Evolutionary conservation across 352 stramenopile genomes (phyloP), one percentile per base, ranked within the genome.

Genomic region (Phytophthora ohioensis): DNA sequence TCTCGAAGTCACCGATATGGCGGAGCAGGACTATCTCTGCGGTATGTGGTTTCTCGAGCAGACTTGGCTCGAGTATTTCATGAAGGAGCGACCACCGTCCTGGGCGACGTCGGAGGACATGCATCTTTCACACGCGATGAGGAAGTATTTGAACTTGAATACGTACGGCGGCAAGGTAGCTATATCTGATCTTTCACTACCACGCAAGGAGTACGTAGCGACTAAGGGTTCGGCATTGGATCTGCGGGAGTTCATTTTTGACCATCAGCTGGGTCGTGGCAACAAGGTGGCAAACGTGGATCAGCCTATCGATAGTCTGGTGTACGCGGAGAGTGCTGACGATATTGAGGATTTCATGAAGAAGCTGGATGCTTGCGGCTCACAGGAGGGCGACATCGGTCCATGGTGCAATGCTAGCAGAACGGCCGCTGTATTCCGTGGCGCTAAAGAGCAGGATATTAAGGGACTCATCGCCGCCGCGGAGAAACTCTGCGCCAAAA

Each of bases 41-140:
- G 82, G 82, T 3, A 90, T 90, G 82, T 90, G 82, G 82, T 88
- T 88, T 41, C 38, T 90, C 3, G 68, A 90, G 55, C 80, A 90
- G 47, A 77, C 69, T 4, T 90, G 80, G 82, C 78, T 90, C 35
- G 82, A 90, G 60, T 87, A 87, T 54, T 90, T 90, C 56, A 73
- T 80, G 38, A 87, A 87, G 41, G 82, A 91, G 54, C 78, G 79
- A 3, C 59, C 65, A 17, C 80, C 82, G 30, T 81, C 75, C 10
- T 88, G 80, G 78, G 65, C 66, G 13, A 88, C 80, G 3, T 74
- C 80, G 1, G 80, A 91, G 27, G 79, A 91, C 46, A 91, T 88
- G 80, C 82, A 91, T 36, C 58, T 88, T 11, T 88, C 79, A 9
- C 80, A 91, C 21, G 79, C 87, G 4, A 79, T 88, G 76, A 73